phyloP scores from a whole-genome alignment of 2,329 filamentous ascomycete genomes.

The Colletotrichum higginsianum region DNA sequence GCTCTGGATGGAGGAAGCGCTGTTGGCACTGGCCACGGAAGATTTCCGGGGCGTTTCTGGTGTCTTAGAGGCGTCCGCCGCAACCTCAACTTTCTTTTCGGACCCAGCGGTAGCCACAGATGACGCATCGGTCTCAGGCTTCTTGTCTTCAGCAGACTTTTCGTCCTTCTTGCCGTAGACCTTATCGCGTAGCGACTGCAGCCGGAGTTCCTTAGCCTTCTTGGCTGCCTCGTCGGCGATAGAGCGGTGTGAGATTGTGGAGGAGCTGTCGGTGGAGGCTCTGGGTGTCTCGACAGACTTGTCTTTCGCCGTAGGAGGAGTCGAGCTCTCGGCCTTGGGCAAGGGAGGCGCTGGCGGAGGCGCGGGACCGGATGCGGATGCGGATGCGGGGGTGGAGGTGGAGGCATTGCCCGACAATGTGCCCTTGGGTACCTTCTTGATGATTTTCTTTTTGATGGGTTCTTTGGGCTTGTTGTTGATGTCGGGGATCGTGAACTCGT shows the following conservation, averaged over 20 bases:
- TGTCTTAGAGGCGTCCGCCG: constrained; percentile 6
- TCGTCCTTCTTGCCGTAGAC: constrained; percentile 63
- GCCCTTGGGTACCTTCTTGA: constrained; percentile 41
- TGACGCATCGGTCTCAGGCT: constrained; percentile 28
- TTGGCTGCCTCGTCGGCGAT: constrained; percentile 76
- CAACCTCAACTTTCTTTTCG: constrained; percentile 33
- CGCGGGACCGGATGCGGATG: constrained; percentile 47
- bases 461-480: constrained; percentile 67
- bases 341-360: constrained; percentile 50
- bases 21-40: constrained; percentile 25
- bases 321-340: constrained; percentile 42
- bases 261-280: constrained; percentile 44
- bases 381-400: constrained; percentile 29
- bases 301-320: constrained; percentile 37
- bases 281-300: constrained; percentile 47
- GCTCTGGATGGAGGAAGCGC: constrained; percentile 16
- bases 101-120: constrained; percentile 14
- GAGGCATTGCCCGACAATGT: constrained; percentile 21
- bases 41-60: constrained; percentile 33
- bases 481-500: constrained; percentile 72
- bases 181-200: constrained; percentile 69
- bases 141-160: constrained; percentile 43
- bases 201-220: constrained; percentile 73
- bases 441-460: constrained; percentile 49
- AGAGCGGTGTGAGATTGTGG: constrained; percentile 63